These are phyloP conservation scores for Hanseniaspora jakobsenii DNA, from an alignment of 805 yeast genomes.

Conservation along the genomic window DNA sequence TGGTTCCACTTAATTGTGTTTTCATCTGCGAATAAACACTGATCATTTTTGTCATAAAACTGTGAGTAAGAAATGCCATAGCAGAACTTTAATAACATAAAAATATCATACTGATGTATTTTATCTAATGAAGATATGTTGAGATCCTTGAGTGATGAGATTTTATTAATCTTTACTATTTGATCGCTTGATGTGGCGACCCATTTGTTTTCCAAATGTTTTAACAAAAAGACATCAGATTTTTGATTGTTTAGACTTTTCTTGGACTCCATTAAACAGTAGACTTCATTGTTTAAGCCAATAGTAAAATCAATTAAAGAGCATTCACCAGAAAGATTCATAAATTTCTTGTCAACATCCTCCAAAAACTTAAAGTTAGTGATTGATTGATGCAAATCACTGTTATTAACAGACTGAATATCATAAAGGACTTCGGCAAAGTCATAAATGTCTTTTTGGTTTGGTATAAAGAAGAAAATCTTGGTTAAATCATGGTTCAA, in stretches of 20 bases:
- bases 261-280: background rate
- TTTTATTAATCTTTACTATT: background rate
- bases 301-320: background rate
- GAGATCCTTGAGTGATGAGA: background rate
- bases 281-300: background rate
- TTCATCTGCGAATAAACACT: background rate
- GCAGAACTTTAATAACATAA: background rate
- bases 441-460: background rate
- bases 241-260: background rate
- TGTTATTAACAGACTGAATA: slow-evolving; percentile 2
- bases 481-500: slow-evolving; percentile 1
- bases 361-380: background rate
- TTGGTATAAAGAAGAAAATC: background rate
- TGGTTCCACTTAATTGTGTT: background rate
- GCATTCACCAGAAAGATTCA: background rate
- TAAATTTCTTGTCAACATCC: background rate
- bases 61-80: background rate
- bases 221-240: slow-evolving; percentile 1
- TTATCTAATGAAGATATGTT: background rate
- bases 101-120: background rate
- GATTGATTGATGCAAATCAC: background rate
- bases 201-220: slow-evolving; percentile 3
- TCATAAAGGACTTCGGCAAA: slow-evolving; percentile 2
- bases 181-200: background rate
- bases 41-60: background rate